A percentile compares a stretch with the other conserved stretches of the same genome.
These are phyloP conservation scores for Heterobasidion occidentale DNA, from an alignment of 1,284 basidiomycete genomes.

Conservation along the genomic window DNA sequence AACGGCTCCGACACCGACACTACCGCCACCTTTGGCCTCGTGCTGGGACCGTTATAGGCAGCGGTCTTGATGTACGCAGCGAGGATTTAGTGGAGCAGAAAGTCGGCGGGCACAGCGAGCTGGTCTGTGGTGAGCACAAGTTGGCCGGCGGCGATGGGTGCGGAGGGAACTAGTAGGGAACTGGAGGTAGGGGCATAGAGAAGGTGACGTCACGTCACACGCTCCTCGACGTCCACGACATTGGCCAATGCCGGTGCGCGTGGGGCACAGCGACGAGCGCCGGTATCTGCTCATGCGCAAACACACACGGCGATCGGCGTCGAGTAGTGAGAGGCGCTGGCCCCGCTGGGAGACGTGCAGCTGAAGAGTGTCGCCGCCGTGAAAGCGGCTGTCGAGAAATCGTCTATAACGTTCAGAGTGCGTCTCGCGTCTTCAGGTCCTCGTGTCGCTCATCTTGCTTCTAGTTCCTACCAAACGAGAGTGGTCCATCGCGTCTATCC, in stretches of 20 bases:
- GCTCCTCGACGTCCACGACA: no score
- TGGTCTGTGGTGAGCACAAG: conserved; percentile 60
- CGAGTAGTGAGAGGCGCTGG: conserved; percentile 85
- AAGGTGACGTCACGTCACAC: no score
- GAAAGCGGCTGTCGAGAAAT: conserved; percentile 55
- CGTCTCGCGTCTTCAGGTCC: conserved; percentile 10
- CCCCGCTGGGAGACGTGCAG: conserved; percentile 68
- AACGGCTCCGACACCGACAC: conserved; percentile 51
- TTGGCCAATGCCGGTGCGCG: no score
- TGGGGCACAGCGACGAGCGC: no score
- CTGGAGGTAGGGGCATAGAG: no score
- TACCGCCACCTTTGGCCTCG: conserved; percentile 32
- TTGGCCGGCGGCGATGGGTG: conserved; percentile 21
- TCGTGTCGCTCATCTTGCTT: neutral
- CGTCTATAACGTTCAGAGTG: conserved; percentile 69
- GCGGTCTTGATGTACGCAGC: conserved; percentile 37
- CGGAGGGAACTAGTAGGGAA: no score
- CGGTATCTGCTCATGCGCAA: no score
- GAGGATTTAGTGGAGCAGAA: conserved; percentile 48
- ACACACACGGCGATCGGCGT: conserved; percentile 34
- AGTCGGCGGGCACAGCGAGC: conserved; percentile 57
- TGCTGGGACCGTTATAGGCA: conserved; percentile 15
- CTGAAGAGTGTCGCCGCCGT: conserved; percentile 61
- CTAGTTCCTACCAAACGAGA: conserved; percentile 4
- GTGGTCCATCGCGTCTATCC: conserved; percentile 28